These are phyloP conservation scores for Suillus placidus DNA, from an alignment of 768 basidiomycete genomes.

Conservation along the genomic window DNA sequence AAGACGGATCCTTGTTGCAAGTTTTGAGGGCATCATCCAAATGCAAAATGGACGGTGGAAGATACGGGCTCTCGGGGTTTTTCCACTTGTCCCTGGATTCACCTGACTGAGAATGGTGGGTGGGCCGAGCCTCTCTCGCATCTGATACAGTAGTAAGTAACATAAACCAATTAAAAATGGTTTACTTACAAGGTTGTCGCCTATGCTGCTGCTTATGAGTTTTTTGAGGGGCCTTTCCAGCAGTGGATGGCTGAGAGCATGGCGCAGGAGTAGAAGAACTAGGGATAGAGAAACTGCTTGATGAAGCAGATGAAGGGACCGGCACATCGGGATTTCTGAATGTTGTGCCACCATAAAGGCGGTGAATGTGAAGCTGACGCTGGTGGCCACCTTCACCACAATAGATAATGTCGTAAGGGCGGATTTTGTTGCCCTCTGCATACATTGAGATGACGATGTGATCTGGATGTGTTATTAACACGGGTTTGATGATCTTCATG, in stretches of 20 bases:
- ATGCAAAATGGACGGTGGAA: neutral
- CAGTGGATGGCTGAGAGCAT: too few species aligned
- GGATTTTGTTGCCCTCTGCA: neutral
- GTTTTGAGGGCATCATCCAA: slow-evolving; percentile 3
- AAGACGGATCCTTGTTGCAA: neutral
- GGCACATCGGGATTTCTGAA: too few species aligned
- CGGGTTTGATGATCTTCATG: neutral
- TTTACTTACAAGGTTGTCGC: too few species aligned
- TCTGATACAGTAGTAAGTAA: too few species aligned
- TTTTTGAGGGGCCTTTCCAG: too few species aligned
- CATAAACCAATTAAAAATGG: too few species aligned
- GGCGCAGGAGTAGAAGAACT: too few species aligned
- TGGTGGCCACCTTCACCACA: neutral
- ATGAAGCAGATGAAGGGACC: too few species aligned
- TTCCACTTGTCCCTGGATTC: slow-evolving; percentile 9
- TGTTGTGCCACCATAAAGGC: neutral
- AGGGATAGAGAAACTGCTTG: too few species aligned
- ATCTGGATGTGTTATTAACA: neutral
- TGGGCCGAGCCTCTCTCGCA: too few species aligned
- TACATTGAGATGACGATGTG: neutral
- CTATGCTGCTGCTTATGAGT: too few species aligned
- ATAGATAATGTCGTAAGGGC: slow-evolving; percentile 1
- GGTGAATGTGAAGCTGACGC: neutral
- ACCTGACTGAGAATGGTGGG: too few species aligned
- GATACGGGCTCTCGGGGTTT: neutral